Percentiles rank a stretch among this genome's conserved stretches.
These are phyloP conservation scores for Coccomyxa sp. DNA, from an alignment of 139 green algal species.

Conservation along the genomic window DNA sequence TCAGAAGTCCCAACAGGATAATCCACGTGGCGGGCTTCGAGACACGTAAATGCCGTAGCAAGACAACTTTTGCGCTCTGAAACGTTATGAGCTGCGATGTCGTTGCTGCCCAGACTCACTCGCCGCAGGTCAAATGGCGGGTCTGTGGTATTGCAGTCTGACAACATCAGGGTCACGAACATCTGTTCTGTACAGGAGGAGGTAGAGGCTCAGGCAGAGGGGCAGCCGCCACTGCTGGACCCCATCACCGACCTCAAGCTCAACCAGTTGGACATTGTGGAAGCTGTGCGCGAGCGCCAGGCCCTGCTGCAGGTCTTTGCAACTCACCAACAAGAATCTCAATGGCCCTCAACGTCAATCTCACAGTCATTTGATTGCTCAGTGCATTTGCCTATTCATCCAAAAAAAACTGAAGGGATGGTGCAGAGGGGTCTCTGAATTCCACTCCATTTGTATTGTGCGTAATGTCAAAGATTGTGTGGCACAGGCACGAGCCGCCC, in stretches of 20 bases:
- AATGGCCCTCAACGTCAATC: too few species aligned
- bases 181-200: constrained; percentile 12
- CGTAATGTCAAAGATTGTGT: not conserved
- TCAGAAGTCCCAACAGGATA: too few species aligned
- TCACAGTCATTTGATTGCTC: too few species aligned
- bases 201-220: constrained; percentile 4
- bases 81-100: too few species aligned
- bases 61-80: too few species aligned
- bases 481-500: constrained; percentile 10
- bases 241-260: constrained; percentile 40
- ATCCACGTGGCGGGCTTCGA: too few species aligned
- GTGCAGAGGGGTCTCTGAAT: not conserved
- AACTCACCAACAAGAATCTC: not conserved
- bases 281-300: constrained; percentile 16
- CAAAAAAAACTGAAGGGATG: not conserved
- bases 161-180: too few species aligned
- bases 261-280: constrained; percentile 28
- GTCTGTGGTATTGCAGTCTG: too few species aligned
- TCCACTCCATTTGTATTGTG: not conserved
- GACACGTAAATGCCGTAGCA: too few species aligned
- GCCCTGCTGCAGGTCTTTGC: constrained; percentile 12
- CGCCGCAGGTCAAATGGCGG: too few species aligned
- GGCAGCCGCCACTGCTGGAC: constrained; percentile 12
- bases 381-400: too few species aligned
- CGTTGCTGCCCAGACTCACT: too few species aligned